Conservation (phyloP, 257 asterid genomes). For the Przewalskia tangutica region DNA sequence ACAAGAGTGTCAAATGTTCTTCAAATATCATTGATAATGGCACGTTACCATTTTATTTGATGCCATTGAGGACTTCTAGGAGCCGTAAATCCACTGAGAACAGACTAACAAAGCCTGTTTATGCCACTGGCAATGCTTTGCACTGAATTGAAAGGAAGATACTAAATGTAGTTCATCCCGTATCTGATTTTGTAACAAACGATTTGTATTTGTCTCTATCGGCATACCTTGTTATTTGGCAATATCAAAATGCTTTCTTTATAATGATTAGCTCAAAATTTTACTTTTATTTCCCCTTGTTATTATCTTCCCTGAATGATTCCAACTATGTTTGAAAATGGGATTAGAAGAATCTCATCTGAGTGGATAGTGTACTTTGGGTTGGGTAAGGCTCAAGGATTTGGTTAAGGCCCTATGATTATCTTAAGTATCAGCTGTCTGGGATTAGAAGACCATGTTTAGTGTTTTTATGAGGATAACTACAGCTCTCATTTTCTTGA, state of each 20-base stretch:
- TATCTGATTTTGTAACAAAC: constrained; percentile 17
- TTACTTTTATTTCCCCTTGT: neutral
- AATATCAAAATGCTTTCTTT: constrained; percentile 4
- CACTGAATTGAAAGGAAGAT: constrained; percentile 21
- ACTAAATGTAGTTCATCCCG: constrained; percentile 9
- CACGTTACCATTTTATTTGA: constrained; percentile 56
- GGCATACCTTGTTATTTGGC: neutral
- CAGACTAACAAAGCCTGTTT: constrained; percentile 32
- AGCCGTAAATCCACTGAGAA: constrained; percentile 37
- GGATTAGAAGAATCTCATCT: neutral
- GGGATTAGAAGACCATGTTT: neutral
- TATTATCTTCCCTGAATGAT: neutral
- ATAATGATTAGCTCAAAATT: neutral
- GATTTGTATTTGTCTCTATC: constrained; percentile 10
- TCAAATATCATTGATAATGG: constrained; percentile 37
- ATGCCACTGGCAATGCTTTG: constrained; percentile 33
- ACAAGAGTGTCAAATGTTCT: constrained; percentile 22
- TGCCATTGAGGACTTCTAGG: constrained; percentile 63
- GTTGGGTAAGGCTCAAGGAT: neutral
- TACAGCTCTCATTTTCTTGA: neutral
- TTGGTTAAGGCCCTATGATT: neutral
- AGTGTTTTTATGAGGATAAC: neutral
- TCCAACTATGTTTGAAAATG: neutral
- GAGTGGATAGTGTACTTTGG: neutral
- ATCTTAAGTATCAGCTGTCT: neutral